Evolutionary conservation across 148 eudicot species (phyloP), one percentile per base, ranked within the genome.

Genomic region (Chenopodium suecicum): DNA sequence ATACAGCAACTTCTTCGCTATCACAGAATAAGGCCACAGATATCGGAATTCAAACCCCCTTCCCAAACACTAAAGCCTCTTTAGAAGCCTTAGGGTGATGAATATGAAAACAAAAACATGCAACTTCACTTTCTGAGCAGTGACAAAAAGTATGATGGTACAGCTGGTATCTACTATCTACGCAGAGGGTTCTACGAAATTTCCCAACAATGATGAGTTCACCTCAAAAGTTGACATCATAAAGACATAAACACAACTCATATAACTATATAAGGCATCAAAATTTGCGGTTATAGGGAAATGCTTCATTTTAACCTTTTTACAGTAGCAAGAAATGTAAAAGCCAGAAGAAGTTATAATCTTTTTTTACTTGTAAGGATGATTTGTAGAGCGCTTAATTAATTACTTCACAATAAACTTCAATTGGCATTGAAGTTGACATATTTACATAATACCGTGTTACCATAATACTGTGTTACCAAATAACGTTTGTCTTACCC

Each of bases 401-500:
- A 60, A 64, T 34, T 34, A 34, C 37, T 34, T 34, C 37, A 34
- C 3, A 37, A 37, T 5, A 6, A 5, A 37, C 48, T 52, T 12
- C 23, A 48, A 7, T 52, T 13, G 29, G 20, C 54, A 54, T 5
- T 41, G 9, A 12, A 6, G 29, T n/a, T 37, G 31, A 80, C 9
- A 71, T 34, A 70, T 58, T 23, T 48, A 80, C 48, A 70, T 16
- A 80, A 62, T 16, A 72, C 1, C 14, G 11, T 69, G 27, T 25
- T 82, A 19, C 54, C 63, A 63, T 73, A 34, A 47, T 77, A 34
- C 37, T 2, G 37, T 37, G 44, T 37, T 37, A 41, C 54, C 54
- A 50, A 56, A 14, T 56, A 56, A 56, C 9, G 17, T 81, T 34
- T 54, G 25, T 76, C 89, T 87, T 86, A 96, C 99, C 99, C 99